Conservation (phyloP, 257 asterid genomes). For the Plantago elongata region DNA sequence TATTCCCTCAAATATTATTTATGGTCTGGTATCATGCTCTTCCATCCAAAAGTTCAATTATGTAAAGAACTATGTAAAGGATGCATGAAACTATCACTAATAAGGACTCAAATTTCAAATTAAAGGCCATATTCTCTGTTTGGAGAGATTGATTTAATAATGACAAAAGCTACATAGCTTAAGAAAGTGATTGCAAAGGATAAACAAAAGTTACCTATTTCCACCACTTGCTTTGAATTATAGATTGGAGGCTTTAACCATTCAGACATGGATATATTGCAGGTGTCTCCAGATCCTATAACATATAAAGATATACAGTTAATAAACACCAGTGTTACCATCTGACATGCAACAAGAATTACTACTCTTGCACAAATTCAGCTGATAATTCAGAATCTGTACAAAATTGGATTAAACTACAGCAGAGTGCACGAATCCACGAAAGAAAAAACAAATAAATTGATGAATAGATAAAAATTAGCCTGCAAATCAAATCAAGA, state of each 20-base stretch:
- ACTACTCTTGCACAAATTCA: no score
- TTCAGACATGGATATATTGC: slow-evolving; percentile 5
- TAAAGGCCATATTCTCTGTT: no score
- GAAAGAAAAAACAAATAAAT: no score
- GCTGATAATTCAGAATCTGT: no score
- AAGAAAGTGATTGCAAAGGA: not conserved
- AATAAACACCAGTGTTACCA: no score
- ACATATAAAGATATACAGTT: not conserved
- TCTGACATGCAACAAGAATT: no score
- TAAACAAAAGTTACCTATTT: slow-evolving; percentile 11
- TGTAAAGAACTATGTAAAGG: not conserved
- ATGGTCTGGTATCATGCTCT: not conserved
- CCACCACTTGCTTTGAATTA: slow-evolving; percentile 13
- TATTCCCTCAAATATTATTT: not conserved
- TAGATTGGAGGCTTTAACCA: not conserved
- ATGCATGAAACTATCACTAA: not conserved
- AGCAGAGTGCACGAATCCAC: no score
- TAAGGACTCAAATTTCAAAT: no score
- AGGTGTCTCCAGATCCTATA: slow-evolving; percentile 13
- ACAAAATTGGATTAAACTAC: no score
- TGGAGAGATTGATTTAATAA: not conserved
- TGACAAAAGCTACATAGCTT: not conserved
- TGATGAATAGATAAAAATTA: no score
- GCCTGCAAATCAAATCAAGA: no score
- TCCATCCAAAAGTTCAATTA: not conserved